Base-by-base conservation (phyloP, 75 land plant species). In the Picea glauca region DNA sequence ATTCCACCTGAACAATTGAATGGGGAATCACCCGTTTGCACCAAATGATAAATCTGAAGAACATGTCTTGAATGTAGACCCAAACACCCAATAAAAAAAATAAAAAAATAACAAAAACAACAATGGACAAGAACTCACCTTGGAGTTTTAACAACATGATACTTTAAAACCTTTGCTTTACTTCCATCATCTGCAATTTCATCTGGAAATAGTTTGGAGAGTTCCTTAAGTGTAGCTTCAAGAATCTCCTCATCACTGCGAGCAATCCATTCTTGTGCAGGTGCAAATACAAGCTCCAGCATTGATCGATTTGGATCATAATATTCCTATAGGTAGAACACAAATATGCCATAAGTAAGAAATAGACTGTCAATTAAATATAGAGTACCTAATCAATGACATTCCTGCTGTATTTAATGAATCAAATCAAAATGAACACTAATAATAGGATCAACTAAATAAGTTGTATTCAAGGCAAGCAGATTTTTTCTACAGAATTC, bases 271-370 rank as follows among this genome's bases (percentile, higher is more conserved):
- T 95, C 85, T 75, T 98, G 98, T 58, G 99, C 99, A 67, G 99
- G 99, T 23, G 99, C 99, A 87, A 98, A 98, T 64, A 98, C 98
- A 72, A 98, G 87, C 80, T 98, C 99, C 85, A 98, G 79, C 99
- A 98, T 98, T 23, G 99, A 98, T 33, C 87, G 83, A 74, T 98
- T 87, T 67, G 98, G 98, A 83, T 93, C 90, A 76, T 93, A 90
- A 78, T 97, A 94, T 77, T 97, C 98, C 99, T 96, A 85, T 35
- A 80, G 13, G 30, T n/a, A 60, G 3, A 59, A 58, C 40, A 38
- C 60, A 74, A 43, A 43, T 20, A 20, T 70, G 50, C 9, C 54
- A 40, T 68, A 40, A n/a, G 40, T n/a, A n/a, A 56, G 21, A 17
- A 11, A 13, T 1, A 12, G 26, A 61, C 18, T 2, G 4, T 20